Evolutionary conservation across 306 rosid genomes (phyloP).

Genomic region (Styphnolobium japonicum): DNA sequence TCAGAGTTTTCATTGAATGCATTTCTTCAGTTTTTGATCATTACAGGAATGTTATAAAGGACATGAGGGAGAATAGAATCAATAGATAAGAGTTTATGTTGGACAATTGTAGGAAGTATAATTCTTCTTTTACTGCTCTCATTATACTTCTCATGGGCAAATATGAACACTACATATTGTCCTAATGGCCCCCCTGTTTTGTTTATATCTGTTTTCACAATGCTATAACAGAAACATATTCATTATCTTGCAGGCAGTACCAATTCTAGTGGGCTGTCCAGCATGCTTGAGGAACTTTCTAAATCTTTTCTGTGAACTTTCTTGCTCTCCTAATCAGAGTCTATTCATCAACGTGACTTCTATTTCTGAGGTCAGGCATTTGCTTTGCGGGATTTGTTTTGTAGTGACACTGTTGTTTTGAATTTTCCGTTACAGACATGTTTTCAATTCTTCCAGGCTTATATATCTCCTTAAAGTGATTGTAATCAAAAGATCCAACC

Average conservation of each 20-base stretch:
- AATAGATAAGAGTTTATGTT: neutral
- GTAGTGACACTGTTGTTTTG: neutral
- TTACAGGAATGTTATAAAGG: neutral
- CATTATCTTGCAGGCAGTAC: slow-evolving; percentile 76
- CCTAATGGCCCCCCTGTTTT: neutral
- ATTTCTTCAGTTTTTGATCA: neutral
- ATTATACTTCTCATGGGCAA: neutral
- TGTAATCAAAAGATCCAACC: neutral
- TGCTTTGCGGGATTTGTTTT: slow-evolving; percentile 9
- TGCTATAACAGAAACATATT: neutral
- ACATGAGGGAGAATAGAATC: neutral
- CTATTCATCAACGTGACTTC: slow-evolving; percentile 86
- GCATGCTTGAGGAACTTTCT: slow-evolving; percentile 96
- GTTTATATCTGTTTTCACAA: slow-evolving; percentile 5
- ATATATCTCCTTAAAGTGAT: neutral
- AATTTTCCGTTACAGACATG: slow-evolving; percentile 4
- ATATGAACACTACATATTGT: slow-evolving; percentile 4
- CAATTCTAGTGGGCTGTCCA: slow-evolving; percentile 96
- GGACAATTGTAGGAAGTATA: neutral
- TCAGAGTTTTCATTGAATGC: neutral
- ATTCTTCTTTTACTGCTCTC: neutral
- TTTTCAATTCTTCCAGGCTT: slow-evolving; percentile 10
- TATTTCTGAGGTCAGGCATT: slow-evolving; percentile 60
- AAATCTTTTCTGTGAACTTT: slow-evolving; percentile 89
- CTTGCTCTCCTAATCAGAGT: slow-evolving; percentile 95